Evolutionary conservation across 192 early-diverging fungal species (phyloP).

Genomic region (Coemansia sp.): DNA sequence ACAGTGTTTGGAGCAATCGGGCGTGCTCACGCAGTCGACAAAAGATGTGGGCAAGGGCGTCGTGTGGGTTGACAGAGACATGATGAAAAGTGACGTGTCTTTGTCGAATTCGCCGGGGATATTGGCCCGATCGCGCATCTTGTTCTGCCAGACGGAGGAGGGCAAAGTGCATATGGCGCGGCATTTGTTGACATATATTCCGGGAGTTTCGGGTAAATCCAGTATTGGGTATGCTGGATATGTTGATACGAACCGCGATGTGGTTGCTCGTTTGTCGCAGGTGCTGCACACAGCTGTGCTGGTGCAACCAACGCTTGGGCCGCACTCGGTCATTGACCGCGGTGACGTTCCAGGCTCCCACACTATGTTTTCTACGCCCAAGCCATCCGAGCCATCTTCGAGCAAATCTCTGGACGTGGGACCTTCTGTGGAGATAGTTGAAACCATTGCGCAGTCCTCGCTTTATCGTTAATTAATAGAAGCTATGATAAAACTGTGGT

Average conservation of each 20-base stretch:
- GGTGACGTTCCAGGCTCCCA: constrained; percentile 37
- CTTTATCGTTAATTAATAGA: background rate
- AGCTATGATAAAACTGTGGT: too few relatives aligned
- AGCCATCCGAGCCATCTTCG: background rate
- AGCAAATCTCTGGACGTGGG: background rate
- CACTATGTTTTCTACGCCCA: background rate
- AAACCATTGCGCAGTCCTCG: background rate
- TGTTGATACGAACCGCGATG: constrained; percentile 36
- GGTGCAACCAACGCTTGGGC: background rate
- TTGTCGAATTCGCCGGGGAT: constrained; percentile 4
- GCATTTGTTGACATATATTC: constrained; percentile 23
- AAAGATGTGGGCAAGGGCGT: constrained; percentile 8
- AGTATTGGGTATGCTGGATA: constrained; percentile 17
- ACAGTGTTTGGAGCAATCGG: constrained; percentile 4
- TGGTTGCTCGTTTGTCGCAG: constrained; percentile 18
- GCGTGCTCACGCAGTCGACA: background rate
- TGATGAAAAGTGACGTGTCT: background rate
- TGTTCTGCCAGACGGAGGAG: constrained; percentile 50
- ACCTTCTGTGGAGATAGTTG: background rate
- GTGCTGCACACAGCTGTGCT: constrained; percentile 22
- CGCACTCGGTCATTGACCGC: background rate
- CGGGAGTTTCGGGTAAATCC: background rate
- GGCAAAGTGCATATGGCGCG: constrained; percentile 41
- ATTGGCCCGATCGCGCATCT: constrained; percentile 1
- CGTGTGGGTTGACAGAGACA: constrained; percentile 24